Conservation (phyloP, 2,329 filamentous ascomycete species). For the Didymosphaeria variabile region DNA sequence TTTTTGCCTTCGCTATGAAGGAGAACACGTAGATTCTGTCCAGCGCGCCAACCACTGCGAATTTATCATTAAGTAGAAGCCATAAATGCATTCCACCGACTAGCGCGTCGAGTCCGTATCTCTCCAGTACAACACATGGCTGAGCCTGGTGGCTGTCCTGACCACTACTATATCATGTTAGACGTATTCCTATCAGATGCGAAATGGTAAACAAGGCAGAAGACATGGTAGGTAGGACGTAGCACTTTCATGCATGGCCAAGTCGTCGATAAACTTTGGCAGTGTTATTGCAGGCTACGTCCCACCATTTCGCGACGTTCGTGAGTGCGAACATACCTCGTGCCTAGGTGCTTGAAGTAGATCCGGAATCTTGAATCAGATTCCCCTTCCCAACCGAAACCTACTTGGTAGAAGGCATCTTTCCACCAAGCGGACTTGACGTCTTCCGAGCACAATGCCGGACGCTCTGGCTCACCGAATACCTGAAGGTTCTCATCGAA, state of each 20-base stretch:
- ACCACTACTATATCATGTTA: constrained; percentile 10
- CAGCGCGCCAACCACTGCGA: constrained; percentile 5
- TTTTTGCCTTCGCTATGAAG: background rate
- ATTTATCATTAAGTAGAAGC: constrained; percentile 16
- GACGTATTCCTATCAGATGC: background rate
- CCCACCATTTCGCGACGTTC: too few relatives aligned
- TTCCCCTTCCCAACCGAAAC: background rate
- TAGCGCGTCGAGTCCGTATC: background rate
- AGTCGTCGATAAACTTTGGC: too few relatives aligned
- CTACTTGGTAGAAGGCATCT: constrained; percentile 17
- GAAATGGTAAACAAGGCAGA: background rate
- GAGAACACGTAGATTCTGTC: constrained; percentile 11
- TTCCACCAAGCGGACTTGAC: constrained; percentile 20
- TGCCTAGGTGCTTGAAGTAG: constrained; percentile 9
- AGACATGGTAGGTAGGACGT: background rate
- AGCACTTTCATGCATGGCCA: background rate
- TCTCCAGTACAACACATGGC: background rate
- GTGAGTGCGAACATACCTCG: constrained; percentile 3
- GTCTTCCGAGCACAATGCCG: background rate
- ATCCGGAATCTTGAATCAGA: background rate
- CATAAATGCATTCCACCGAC: background rate
- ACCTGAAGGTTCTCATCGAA: constrained; percentile 15
- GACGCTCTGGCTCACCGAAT: constrained; percentile 2
- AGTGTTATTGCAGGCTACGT: too few relatives aligned
- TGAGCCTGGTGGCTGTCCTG: background rate